Percentiles rank a stretch among this genome's conserved stretches.
Evolutionary conservation across 495 filamentous ascomycete species (phyloP).

Genomic region (Aeminium ludgeri): DNA sequence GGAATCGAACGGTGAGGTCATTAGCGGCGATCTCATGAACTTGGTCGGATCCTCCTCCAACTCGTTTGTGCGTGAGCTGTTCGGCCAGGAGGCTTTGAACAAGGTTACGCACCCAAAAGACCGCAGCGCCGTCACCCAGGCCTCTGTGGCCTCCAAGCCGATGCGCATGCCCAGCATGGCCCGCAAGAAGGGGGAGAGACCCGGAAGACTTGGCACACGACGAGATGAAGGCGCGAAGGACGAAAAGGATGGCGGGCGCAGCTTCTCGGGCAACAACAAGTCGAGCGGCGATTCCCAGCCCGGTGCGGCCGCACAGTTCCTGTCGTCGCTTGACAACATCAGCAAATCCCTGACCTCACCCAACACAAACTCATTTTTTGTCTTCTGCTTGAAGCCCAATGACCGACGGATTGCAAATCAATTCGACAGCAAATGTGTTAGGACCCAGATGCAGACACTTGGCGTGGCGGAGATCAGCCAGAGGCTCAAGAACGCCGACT

Average conservation of each 20-base stretch:
- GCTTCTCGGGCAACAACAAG: constrained; percentile 3
- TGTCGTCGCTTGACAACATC: constrained; percentile 76
- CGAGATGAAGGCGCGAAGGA: constrained; percentile 12
- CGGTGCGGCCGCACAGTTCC: constrained; percentile 82
- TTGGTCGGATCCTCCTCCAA: constrained; percentile 75
- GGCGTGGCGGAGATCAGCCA: constrained; percentile 96
- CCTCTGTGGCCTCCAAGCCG: constrained; percentile 86
- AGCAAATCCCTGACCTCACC: constrained; percentile 62
- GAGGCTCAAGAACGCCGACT: constrained; percentile 77
- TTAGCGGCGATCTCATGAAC: constrained; percentile 92
- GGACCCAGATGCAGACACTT: constrained; percentile 84
- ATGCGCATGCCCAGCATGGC: constrained; percentile 86
- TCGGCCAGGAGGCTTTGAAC: constrained; percentile 82
- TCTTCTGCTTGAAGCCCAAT: constrained; percentile 95
- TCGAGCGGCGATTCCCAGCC: constrained; percentile 34
- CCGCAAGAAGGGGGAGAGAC: constrained; percentile 43
- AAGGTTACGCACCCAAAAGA: constrained; percentile 84
- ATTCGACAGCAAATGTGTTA: constrained; percentile 96
- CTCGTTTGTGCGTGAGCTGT: constrained; percentile 73
- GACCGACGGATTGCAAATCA: constrained; percentile 95
- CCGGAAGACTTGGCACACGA: constrained; percentile 26
- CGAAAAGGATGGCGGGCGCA: constrained; percentile 24
- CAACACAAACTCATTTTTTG: constrained; percentile 81
- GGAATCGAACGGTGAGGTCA: constrained; percentile 89
- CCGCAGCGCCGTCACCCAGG: constrained; percentile 81